Conservation (phyloP, 2,329 filamentous ascomycete species). For the Calycina herbarum region DNA sequence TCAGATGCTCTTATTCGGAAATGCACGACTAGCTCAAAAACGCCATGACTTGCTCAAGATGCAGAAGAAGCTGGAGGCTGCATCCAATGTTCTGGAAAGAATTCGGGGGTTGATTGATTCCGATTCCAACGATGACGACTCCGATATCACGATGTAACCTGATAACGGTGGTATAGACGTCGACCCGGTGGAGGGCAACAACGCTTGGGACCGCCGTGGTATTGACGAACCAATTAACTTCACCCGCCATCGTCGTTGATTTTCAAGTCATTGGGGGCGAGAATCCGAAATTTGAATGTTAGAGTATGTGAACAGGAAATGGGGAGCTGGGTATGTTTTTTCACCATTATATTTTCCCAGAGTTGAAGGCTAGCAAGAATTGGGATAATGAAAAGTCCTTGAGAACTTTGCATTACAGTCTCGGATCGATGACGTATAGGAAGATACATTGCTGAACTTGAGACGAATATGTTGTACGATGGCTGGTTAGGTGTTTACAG, state of each 20-base stretch:
- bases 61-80: slow-evolving; percentile 1
- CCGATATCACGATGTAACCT: slow-evolving; percentile 1
- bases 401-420: not conserved
- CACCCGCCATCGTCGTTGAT: not conserved
- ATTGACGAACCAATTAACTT: not conserved
- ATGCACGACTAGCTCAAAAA: not conserved
- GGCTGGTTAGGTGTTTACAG: not conserved
- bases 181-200: not conserved
- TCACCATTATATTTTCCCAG: not conserved
- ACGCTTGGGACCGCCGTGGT: not conserved
- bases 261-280: not conserved
- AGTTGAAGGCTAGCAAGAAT: too few relatives aligned
- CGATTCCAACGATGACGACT: not conserved
- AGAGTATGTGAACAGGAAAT: not conserved
- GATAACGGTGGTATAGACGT: not conserved
- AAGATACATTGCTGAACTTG: not conserved
- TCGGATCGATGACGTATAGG: not conserved
- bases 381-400: not conserved
- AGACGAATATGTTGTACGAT: not conserved
- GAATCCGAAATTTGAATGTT: not conserved
- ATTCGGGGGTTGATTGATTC: not conserved
- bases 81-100: not conserved
- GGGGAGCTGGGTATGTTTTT: not conserved
- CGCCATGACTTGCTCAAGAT: slow-evolving; percentile 1
- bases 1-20: slow-evolving; percentile 4